Evolutionary conservation across 768 basidiomycete genomes (phyloP).

Genomic region (Rubroboletus pulcherrimus): DNA sequence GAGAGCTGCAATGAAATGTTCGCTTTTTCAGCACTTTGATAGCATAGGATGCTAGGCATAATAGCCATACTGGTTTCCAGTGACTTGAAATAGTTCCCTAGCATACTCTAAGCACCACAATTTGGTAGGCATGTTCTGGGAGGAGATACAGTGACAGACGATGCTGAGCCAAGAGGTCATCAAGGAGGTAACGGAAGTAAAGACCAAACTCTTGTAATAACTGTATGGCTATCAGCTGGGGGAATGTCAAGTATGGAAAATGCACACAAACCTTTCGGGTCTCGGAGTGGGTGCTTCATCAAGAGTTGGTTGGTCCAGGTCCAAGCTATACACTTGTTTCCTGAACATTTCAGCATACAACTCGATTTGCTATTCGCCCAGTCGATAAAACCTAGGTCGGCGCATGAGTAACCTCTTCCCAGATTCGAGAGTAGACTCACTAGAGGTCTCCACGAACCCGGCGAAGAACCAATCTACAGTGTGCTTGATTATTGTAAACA

Average conservation of each 20-base stretch:
- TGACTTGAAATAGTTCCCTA: no score
- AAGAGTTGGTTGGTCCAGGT: slow-evolving; percentile 64
- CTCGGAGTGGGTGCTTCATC: slow-evolving; percentile 77
- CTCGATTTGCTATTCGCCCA: slow-evolving; percentile 91
- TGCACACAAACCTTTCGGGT: slow-evolving; percentile 66
- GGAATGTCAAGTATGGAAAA: not conserved
- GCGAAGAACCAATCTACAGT: slow-evolving; percentile 98
- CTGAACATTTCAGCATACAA: slow-evolving; percentile 80
- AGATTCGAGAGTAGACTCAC: slow-evolving; percentile 43
- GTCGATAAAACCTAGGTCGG: slow-evolving; percentile 73
- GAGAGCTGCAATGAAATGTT: no score
- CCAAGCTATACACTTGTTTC: slow-evolving; percentile 87
- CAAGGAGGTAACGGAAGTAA: slow-evolving; percentile 91
- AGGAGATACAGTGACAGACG: slow-evolving; percentile 7
- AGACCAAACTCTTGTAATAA: slow-evolving; percentile 90
- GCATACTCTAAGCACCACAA: no score
- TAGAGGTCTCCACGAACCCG: slow-evolving; percentile 92
- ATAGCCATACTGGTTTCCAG: no score
- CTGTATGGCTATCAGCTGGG: slow-evolving; percentile 34
- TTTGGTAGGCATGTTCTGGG: slow-evolving; percentile 24
- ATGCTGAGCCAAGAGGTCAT: slow-evolving; percentile 53
- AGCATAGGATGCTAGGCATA: no score
- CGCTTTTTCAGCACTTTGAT: no score
- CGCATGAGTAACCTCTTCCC: not conserved
- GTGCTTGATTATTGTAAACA: slow-evolving; percentile 93